Conservation (phyloP, 1,284 basidiomycete species). For the Ganoderma boninense region DNA sequence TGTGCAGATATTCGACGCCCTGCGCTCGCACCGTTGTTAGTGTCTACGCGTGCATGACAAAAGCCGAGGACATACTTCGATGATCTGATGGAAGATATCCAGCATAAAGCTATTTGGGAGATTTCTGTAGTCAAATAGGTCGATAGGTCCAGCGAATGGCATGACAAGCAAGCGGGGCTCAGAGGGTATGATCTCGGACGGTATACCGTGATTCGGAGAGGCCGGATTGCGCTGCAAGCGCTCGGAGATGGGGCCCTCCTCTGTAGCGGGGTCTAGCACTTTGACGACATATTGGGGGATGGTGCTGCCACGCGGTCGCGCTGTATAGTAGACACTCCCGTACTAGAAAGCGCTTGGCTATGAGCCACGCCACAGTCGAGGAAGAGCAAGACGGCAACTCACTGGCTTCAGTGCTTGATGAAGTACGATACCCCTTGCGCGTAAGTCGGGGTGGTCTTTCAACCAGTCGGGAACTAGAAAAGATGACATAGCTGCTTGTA, state of each 20-base stretch:
- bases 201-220: neutral
- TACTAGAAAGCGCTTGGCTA: neutral
- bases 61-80: neutral
- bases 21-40: neutral
- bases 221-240: neutral
- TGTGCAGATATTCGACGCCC: neutral
- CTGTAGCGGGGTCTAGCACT: neutral
- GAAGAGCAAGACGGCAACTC: neutral
- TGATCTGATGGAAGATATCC: neutral
- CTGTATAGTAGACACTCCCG: neutral
- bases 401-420: neutral
- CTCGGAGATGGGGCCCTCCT: neutral
- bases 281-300: neutral
- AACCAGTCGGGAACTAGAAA: constrained; percentile 6
- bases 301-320: neutral
- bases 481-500: neutral
- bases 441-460: constrained; percentile 1
- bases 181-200: neutral
- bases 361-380: neutral
- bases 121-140: neutral
- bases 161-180: neutral
- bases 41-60: too few relatives aligned
- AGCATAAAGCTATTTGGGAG: neutral
- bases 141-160: neutral
- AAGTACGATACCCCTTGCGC: neutral